Evolutionary conservation across 805 yeast genomes (phyloP), one percentile per base, ranked within the genome.

Genomic region (Metschnikowia lachancei): DNA sequence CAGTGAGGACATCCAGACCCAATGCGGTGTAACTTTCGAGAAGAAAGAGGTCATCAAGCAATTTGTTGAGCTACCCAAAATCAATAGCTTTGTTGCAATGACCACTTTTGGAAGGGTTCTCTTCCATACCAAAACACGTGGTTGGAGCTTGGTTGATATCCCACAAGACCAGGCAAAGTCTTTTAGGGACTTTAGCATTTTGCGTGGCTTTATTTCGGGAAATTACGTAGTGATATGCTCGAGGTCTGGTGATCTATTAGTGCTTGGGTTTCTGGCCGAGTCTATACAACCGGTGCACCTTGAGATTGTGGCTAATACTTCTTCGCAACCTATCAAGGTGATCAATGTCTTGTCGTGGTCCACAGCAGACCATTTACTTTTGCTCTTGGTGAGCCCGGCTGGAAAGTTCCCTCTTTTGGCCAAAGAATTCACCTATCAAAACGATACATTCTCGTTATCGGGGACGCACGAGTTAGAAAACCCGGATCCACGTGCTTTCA

Each of bases 311-410:
- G 13, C 37, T n/a, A 31, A 28, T n/a, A 16, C 36, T 3, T 36
- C 45, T 3, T 17, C 36, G 13, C n/a, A 4, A 14, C 61, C 74
- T 2, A 61, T 70, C 4, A 80, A 82, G 55, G 67, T 78, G 5
- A 76, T 78, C 20, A 84, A 82, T 55, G 66, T 78, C 11, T 57
- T 83, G 36, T 59, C 72, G 3, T 51, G 45, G 18, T n/a, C 29
- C 40, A 55, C 26, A 18, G 37, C 13, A 49, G 40, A 41, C n/a
- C 40, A 34, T 9, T 49, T 70, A 12, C 70, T 70, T 39, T 34
- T 80, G 0, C 58, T 85, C 14, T 58, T 76, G 5, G 94, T 86
- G 54, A 80, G 88, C 13, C 91, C 94, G 35, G 81, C 84, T 56
- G 83, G 85, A 1, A 67, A 64, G 3, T 81, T 79, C 39, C 77